A percentile compares a stretch with the other conserved stretches of the same genome.
These are phyloP conservation scores for Hansfordia pulvinata DNA, from an alignment of 2,329 filamentous ascomycete species.

Conservation along the genomic window DNA sequence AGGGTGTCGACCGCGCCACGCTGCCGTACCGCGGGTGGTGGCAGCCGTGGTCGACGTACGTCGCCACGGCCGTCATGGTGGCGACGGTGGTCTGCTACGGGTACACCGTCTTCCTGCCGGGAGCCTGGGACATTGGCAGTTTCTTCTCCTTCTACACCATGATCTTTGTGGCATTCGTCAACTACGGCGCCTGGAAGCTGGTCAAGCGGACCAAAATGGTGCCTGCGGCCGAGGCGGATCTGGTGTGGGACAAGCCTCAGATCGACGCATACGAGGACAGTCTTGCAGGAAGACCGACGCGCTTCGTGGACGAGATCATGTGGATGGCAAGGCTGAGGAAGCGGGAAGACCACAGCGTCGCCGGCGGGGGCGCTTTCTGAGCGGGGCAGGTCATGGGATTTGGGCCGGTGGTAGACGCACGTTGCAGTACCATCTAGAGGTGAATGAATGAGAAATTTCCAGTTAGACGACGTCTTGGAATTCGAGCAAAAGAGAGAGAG, in stretches of 20 bases:
- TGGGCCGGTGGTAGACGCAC: too few species aligned
- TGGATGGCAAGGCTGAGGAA: too few species aligned
- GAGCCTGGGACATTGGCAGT: slow-evolving; percentile 18
- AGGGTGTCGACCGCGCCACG: slow-evolving; percentile 33
- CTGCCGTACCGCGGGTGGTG: slow-evolving; percentile 45
- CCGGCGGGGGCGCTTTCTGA: too few species aligned
- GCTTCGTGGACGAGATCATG: slow-evolving; percentile 34
- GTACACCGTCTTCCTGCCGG: slow-evolving; percentile 33
- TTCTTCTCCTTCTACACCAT: slow-evolving; percentile 36
- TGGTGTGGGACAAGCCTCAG: slow-evolving; percentile 44
- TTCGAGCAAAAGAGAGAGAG: too few species aligned
- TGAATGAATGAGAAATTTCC: too few species aligned
- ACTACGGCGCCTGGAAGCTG: slow-evolving; percentile 50
- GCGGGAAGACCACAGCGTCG: too few species aligned
- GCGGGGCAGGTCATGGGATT: too few species aligned
- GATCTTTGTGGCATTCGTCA: slow-evolving; percentile 30
- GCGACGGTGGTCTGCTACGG: slow-evolving; percentile 37
- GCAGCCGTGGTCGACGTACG: slow-evolving; percentile 43
- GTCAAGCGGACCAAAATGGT: slow-evolving; percentile 43
- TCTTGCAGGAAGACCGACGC: slow-evolving; percentile 27
- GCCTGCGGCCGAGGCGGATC: slow-evolving; percentile 38
- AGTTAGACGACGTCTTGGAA: too few species aligned
- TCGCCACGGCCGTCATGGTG: slow-evolving; percentile 26
- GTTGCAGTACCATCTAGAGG: too few species aligned
- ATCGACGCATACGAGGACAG: slow-evolving; percentile 39